Evolutionary conservation across 2,329 filamentous ascomycete genomes (phyloP), one percentile per base, ranked within the genome.

Genomic region (Bipolaris zeicola): DNA sequence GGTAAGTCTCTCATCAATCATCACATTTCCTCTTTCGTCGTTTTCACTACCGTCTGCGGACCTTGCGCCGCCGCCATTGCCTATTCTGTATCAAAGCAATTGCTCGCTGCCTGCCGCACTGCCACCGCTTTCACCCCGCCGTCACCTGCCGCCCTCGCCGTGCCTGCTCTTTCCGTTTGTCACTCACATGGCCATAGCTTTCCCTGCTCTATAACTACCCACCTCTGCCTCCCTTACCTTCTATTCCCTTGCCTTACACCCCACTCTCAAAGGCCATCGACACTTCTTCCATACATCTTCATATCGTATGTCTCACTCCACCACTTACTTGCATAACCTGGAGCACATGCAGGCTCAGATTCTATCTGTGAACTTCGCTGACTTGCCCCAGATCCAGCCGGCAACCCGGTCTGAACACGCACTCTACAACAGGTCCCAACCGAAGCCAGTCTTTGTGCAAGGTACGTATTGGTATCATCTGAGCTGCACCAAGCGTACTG

Each of bases 71-170:
- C 41, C 26, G n/a, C 34, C 36, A 33, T 20, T 48, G 31, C 42
- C 20, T 14, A 11, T 22, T 48, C 38, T 52, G 50, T 45, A 52
- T 61, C 60, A 57, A 26, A 18, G 59, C 31, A 22, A 51, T 24
- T 33, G 39, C 43, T 14, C 39, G 41, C 34, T 53, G 28, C 31
- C 44, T 57, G 36, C 54, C 46, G 56, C 44, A 16, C 45, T 10
- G 20, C 14, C 11, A 50, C 38, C 52, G 55, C 57, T 47, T 34
- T 47, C 42, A 53, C 44, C 45, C 45, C 50, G 43, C 48, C 13
- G 55, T 68, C 55, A 60, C 64, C 44, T 34, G 36, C 54, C 43
- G 52, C 57, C 57, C 37, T 7, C 56, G 62, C 58, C 45, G 46
- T 53, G 37, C 50, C 41, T 61, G 36, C 60, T 18, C 48, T 36